Conservation (phyloP, 2,329 filamentous ascomycete genomes). For the Xylariomycetidae sp. region DNA sequence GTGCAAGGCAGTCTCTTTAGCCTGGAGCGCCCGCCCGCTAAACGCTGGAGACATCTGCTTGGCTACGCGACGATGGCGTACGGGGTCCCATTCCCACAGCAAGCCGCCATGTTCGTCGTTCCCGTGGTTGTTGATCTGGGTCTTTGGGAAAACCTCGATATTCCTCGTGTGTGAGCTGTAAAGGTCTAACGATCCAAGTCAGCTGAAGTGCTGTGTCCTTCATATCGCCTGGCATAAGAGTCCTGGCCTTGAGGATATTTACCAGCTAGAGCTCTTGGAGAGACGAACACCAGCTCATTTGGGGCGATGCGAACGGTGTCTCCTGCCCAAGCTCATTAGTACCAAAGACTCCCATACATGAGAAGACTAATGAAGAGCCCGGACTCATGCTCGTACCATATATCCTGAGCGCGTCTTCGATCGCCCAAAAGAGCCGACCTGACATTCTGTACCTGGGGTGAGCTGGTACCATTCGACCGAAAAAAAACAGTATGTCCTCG, state of each 20-base stretch:
- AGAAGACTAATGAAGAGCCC: background rate
- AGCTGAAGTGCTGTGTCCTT: background rate
- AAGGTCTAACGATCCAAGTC: slow-evolving; percentile 6
- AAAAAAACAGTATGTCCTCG: background rate
- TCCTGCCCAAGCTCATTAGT: slow-evolving; percentile 3
- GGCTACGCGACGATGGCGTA: slow-evolving; percentile 11
- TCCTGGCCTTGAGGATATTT: background rate
- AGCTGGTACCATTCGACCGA: background rate
- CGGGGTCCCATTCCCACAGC: slow-evolving; percentile 16
- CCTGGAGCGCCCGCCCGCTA: slow-evolving; percentile 10
- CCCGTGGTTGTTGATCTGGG: slow-evolving; percentile 8
- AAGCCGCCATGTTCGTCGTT: slow-evolving; percentile 9
- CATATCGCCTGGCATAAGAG: background rate
- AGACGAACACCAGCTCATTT: slow-evolving; percentile 13
- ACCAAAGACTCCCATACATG: background rate
- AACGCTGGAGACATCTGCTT: slow-evolving; percentile 19
- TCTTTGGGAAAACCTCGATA: slow-evolving; percentile 10
- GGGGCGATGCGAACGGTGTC: slow-evolving; percentile 14
- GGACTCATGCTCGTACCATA: slow-evolving; percentile 7
- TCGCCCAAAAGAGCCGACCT: slow-evolving; percentile 11
- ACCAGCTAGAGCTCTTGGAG: slow-evolving; percentile 9
- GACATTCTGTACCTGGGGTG: slow-evolving; percentile 4
- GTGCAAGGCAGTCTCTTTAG: slow-evolving; percentile 11
- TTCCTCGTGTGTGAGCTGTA: slow-evolving; percentile 7
- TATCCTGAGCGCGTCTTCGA: slow-evolving; percentile 8